Evolutionary conservation across 192 early-diverging fungal genomes (phyloP), one percentile per base, ranked within the genome.

Genomic region (Backusella liffmaniae): DNA sequence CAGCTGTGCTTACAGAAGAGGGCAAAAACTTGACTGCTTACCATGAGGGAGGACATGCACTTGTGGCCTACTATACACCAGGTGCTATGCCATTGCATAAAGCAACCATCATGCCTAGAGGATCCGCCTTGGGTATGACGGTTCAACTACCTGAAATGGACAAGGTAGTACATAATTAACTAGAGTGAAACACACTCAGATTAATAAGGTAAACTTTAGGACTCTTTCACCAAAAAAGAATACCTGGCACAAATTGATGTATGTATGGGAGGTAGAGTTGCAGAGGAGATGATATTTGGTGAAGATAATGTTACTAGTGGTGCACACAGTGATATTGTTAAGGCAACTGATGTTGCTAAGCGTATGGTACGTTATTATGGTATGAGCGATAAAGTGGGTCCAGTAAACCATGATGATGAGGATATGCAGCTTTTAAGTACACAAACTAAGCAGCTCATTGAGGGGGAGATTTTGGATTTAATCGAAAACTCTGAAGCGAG

Each of bases 11-110:
- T 65, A 95, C 96, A 5, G 93, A 93, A 13, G 91, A 97, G 67
- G 89, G 84, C 77, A 98, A 97, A 78, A 86, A 89, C 23, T 79
- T 96, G 37, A 99, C 97, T 6, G 97, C 98, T 1, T 99, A 98
- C 78, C 98, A 99, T 80, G 98, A 99, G 80, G 97, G 97, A 46
- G 98, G 98, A 0, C 98, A 99, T 82, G 92, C 98, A 0, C 83
- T 99, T 42, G 96, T 97, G 1, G 97, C 97, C 6, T 87, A 95
- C 80, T 96, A 94, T 85, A 98, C 96, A n/a, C 88, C 90, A 21
- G 97, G 97, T 8, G 97, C 98, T 7, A 92, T 94, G 88, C 95
- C 97, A 35, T 79, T 99, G 73, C 97, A 98, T 85, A 99, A 99
- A 81, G 97, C 97, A 5, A 99, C 98, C 1, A 95, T 99, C 30